Base-by-base conservation (phyloP, 2,329 filamentous ascomycete genomes). In the Penicillium decumbens region DNA sequence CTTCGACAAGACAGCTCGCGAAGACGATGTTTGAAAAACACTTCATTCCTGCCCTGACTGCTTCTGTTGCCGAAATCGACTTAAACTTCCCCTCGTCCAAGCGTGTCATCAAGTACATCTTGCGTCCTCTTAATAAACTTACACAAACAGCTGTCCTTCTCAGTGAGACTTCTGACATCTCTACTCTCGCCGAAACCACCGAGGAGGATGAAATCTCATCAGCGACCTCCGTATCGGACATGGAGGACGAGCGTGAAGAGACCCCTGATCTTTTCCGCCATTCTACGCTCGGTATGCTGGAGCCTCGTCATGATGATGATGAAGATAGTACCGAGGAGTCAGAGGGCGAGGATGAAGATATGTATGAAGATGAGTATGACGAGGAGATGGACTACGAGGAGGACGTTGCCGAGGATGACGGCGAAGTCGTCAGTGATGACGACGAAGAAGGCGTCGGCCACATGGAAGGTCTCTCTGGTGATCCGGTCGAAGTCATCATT, bases 21-120 rank as follows among this genome's bases (percentile, higher is more conserved):
- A 89, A 90, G 58, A 83, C 96, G 52, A 98, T 98, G 93, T 97
- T 95, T 62, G 93, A 98, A 72, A 98, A 97, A 74, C 90, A 95
- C 48, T 95, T 93, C 67, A 85, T 97, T 53, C 82, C 88, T 23
- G 87, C 92, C 41, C 74, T 98, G 51, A 97, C 93, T 1, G 82
- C 85, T 10, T 95, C 95, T 1, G 91, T 98, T 60, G 89, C 93
- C 15, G 95, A 98, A 62, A 87, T 98, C 51, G 93, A 96, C 66
- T 81, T 98, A 53, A 95, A 95, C 59, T 96, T 95, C 70, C 91
- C 92, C 0, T 87, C 88, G 24, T 88, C 95, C 13, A 95, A 95
- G 75, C 84, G 91, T 41, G 91, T 91, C 12, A 89, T 98, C 63
- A 98, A 97, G 73, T 95, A 95, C 69, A 95, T 98, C 45, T 78